phyloP scores from a whole-genome alignment of 2,329 filamentous ascomycete species.

The Aureobasidium sp. region DNA sequence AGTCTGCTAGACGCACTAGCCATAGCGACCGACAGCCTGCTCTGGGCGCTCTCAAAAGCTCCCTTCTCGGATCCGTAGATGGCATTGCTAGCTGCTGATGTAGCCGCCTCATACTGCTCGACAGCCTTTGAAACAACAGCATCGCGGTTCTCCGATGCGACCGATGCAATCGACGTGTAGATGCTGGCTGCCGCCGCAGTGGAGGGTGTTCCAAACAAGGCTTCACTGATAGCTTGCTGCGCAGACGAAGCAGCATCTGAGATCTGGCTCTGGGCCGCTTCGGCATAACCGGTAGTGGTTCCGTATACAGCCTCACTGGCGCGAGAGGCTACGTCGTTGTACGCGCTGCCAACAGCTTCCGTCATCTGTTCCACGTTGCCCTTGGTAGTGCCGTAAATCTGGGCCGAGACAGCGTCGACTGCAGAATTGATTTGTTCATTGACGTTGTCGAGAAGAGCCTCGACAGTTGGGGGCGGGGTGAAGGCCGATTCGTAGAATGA shows the following conservation, averaged over 20 bases:
- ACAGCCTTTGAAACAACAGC: constrained; percentile 22
- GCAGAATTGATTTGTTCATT: constrained; percentile 49
- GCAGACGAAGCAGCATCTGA: constrained; percentile 48
- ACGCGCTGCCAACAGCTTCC: constrained; percentile 45
- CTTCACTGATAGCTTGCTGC: constrained; percentile 46
- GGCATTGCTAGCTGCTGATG: constrained; percentile 36
- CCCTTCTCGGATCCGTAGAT: constrained; percentile 46
- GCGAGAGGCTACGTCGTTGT: constrained; percentile 30
- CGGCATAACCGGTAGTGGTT: constrained; percentile 42
- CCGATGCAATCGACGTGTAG: constrained; percentile 39
- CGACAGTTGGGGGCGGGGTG: constrained; percentile 50
- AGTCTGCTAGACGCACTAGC: constrained; percentile 38
- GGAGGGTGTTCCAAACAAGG: constrained; percentile 50
- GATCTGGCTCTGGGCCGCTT: constrained; percentile 47
- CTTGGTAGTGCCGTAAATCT: constrained; percentile 50
- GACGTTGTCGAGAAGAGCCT: constrained; percentile 50
- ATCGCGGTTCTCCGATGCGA: constrained; percentile 35
- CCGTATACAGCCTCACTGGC: constrained; percentile 50
- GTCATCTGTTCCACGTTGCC: constrained; percentile 47
- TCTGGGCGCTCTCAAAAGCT: constrained; percentile 38
- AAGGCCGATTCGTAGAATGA: constrained; percentile 35
- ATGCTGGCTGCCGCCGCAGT: constrained; percentile 36
- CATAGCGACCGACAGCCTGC: constrained; percentile 33
- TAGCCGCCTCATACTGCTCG: constrained; percentile 39
- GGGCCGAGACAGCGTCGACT: constrained; percentile 50